These are phyloP conservation scores for Cantharellus cinnabarinus DNA, from an alignment of 768 basidiomycete species.

Conservation along the genomic window DNA sequence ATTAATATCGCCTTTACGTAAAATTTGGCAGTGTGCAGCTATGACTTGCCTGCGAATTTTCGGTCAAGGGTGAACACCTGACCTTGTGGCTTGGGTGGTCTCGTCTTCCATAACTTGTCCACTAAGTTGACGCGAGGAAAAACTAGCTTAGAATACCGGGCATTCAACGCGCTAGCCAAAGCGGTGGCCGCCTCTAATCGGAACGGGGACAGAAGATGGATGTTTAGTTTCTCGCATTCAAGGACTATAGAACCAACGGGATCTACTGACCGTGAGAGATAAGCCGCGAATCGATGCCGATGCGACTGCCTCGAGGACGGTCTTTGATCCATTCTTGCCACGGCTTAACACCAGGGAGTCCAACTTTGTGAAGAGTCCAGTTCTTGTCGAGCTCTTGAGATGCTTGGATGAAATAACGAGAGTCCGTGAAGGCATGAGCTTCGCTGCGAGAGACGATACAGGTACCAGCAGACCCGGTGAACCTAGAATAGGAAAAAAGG, in stretches of 20 bases:
- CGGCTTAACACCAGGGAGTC: conserved; percentile 20
- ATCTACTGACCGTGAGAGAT: conserved; percentile 29
- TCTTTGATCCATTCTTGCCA: conserved; percentile 7
- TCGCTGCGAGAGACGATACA: conserved; percentile 41
- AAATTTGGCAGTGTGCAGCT: background rate
- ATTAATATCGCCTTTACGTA: background rate
- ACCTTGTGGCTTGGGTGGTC: conserved; percentile 46
- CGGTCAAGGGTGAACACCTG: conserved; percentile 45
- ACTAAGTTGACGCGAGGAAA: conserved; percentile 72
- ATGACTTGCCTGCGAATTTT: conserved; percentile 39
- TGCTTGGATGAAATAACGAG: conserved; percentile 72
- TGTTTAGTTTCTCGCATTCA: background rate
- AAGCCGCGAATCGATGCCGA: conserved; percentile 77
- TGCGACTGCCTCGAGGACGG: conserved; percentile 16
- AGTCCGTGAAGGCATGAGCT: conserved; percentile 62
- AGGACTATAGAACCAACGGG: background rate
- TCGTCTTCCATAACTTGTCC: conserved; percentile 46
- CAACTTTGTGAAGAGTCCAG: conserved; percentile 45
- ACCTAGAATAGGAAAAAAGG: conserved; percentile 18
- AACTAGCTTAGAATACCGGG: conserved; percentile 41
- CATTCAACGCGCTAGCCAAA: conserved; percentile 34
- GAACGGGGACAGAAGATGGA: background rate
- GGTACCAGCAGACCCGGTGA: conserved; percentile 45
- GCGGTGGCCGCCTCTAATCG: conserved; percentile 32
- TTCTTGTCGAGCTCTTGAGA: conserved; percentile 44